Evolutionary conservation across 2,329 filamentous ascomycete species (phyloP), one percentile per base, ranked within the genome.

Genomic region (Colletotrichum sojae): DNA sequence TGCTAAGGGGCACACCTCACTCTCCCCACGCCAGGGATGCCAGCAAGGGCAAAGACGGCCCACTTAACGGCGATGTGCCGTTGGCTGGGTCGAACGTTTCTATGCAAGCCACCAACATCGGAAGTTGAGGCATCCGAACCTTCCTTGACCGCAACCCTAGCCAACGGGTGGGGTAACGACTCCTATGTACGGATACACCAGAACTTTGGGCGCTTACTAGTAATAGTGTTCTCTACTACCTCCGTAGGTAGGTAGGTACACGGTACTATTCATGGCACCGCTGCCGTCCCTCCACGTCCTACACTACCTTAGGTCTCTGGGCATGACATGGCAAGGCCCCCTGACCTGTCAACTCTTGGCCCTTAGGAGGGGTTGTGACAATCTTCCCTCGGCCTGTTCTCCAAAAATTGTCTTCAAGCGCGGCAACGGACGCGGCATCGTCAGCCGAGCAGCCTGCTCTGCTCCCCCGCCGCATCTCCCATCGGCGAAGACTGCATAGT

Each of bases 351-450:
- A 22, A 49, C 20, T 16, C 46, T 57, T 54, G 49, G 56, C 36
- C 59, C 27, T 43, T 22, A 46, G 16, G 9, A 36, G 31, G 31
- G 31, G 31, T 36, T 10, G 31, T 10, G 31, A 36, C 31, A 36
- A 36, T 36, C 31, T 36, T 8, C 31, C 10, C 31, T 10, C 45
- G 48, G 58, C 49, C 48, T 54, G 16, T 57, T 58, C 45, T 57
- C 39, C 46, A 67, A 22, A 20, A 45, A 52, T 57, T 52, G n/a
- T 53, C 55, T 60, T 66, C 48, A 22, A 45, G 6, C n/a, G 43
- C 45, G 16, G 22, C 40, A 43, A 36, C 27, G n/a, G 8, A 56
- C 15, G 25, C 27, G 22, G 46, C 25, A 52, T 52, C 31, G 31
- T 56, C 43, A 56, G 22, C n/a, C 6, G 16, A 13, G 27, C 6